Evolutionary conservation across 1,284 basidiomycete species (phyloP), one percentile per base, ranked within the genome.

Genomic region (Melampsora abietis-canadensis): DNA sequence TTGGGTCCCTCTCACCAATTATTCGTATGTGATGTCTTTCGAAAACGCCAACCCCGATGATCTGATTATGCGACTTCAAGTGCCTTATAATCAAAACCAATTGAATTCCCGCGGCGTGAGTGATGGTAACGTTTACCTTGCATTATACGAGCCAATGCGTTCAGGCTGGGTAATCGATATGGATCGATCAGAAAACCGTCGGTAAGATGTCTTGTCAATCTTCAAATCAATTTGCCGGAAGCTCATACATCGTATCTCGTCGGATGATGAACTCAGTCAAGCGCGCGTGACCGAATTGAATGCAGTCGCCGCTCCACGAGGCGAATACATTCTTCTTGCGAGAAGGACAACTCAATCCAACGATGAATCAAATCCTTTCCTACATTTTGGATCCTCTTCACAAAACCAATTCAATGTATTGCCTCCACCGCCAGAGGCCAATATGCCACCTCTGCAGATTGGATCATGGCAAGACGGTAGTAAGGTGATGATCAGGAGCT

Each of bases 141-240:
- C 60, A 15, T 21, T 63, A 15, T 72, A 34, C 40, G 61, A 72
- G 48, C 60, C 68, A 7, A 64, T 62, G 60, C 60, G 68, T 47
- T 24, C 46, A 34, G 68, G 68, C 48, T 72, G 68, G 68, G 60
- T 72, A 8, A 62, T 72, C 8, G 68, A 72, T 65, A 57, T 62
- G 37, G 68, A 72, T 47, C 62, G 61, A 44, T 51, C 61, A 34
- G 60, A 72, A 37, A 57, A n/a, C 24, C 47, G 47, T 21, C 61
- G 68, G 68, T 64, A 44, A 54, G 68, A 12, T 8, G 27, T n/a
- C 19, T 19, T 44, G 2, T 15, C 40, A 17, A 47, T 61, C 6
- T 5, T 15, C n/a, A 46, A 46, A 27, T 46, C 60, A 19, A n/a
- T n/a, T 60, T 47, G 2, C 4, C 15, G 30, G n/a, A 34, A 37